These are phyloP conservation scores for Acacia confusa DNA, from an alignment of 306 rosid genomes.

Conservation along the genomic window DNA sequence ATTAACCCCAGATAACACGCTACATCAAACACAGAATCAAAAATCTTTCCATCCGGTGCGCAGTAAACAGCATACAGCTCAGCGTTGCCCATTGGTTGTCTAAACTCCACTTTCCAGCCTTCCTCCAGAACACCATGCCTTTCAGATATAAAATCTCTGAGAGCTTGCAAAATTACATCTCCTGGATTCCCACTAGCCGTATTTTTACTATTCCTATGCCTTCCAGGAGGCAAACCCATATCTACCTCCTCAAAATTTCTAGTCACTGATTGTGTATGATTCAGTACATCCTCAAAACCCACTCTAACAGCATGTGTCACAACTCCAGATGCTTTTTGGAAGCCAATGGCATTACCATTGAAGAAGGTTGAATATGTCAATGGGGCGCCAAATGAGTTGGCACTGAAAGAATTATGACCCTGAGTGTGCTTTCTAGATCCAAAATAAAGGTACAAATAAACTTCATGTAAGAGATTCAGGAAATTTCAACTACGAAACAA, in stretches of 20 bases:
- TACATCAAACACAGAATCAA: conserved; percentile 94
- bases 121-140: conserved; percentile 87
- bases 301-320: conserved; percentile 61
- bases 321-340: conserved; percentile 60
- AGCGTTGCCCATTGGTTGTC: conserved; percentile 60
- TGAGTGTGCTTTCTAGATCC: conserved; percentile 79
- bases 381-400: conserved; percentile 74
- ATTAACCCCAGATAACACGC: conserved; percentile 83
- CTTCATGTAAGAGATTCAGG: conserved; percentile 40
- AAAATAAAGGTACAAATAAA: conserved; percentile 51
- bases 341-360: conserved; percentile 63
- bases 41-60: conserved; percentile 93
- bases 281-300: conserved; percentile 72
- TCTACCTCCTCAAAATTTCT: conserved; percentile 64
- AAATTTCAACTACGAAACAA: conserved; percentile 25
- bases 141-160: conserved; percentile 82
- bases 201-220: conserved; percentile 55
- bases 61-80: conserved; percentile 85
- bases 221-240: conserved; percentile 57
- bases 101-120: conserved; percentile 94
- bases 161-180: conserved; percentile 83
- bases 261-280: conserved; percentile 51
- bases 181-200: conserved; percentile 54
- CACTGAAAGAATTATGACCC: conserved; percentile 84
- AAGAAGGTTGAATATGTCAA: conserved; percentile 61